Percentiles rank a stretch among this genome's conserved stretches.
Evolutionary conservation across 306 rosid genomes (phyloP).

Genomic region (Vachellia pachyceras): DNA sequence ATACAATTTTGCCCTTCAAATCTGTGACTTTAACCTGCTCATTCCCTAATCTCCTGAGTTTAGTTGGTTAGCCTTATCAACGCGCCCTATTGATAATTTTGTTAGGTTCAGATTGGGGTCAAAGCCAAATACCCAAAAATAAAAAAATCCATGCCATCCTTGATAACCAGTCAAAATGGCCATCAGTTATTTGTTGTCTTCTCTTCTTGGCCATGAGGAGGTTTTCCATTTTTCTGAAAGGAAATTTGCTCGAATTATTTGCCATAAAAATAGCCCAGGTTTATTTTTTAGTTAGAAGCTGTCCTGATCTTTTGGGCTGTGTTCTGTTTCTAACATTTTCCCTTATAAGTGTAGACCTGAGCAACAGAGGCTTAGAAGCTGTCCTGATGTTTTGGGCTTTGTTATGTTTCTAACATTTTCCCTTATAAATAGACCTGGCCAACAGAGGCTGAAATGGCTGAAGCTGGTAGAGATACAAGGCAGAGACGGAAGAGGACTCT

Average conservation of each 20-base stretch:
- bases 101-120: background rate
- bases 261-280: background rate
- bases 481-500: conserved; percentile 60
- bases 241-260: conserved; percentile 2
- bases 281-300: conserved; percentile 5
- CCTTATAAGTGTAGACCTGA: conserved; percentile 75
- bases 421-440: conserved; percentile 84
- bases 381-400: background rate
- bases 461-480: conserved; percentile 65
- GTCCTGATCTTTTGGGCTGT: background rate
- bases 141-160: background rate
- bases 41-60: background rate
- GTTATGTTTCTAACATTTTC: conserved; percentile 11
- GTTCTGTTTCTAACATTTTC: conserved; percentile 9
- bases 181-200: background rate
- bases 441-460: conserved; percentile 77
- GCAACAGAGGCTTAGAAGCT: conserved; percentile 69
- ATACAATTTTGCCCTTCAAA: background rate
- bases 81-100: background rate
- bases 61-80: background rate
- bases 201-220: background rate
- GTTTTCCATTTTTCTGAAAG: background rate
- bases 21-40: background rate
- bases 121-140: background rate
- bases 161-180: conserved; percentile 25